Evolutionary conservation across 2,329 filamentous ascomycete species (phyloP).

Genomic region (Microsporum audouinii): DNA sequence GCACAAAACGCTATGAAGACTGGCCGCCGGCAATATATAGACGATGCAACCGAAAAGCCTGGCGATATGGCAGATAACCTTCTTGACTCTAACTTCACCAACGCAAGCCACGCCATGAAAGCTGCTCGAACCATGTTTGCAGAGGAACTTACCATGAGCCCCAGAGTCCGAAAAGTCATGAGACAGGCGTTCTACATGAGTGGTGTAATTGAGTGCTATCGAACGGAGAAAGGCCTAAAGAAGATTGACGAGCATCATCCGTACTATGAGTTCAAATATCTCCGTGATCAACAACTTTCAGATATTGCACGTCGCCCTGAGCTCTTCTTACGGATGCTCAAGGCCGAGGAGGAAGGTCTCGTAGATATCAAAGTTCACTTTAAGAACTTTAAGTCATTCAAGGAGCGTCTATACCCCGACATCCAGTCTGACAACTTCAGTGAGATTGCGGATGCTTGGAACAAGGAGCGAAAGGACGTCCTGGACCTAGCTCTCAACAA

Average conservation of each 20-base stretch:
- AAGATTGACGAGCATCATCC: slow-evolving; percentile 91
- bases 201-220: slow-evolving; percentile 72
- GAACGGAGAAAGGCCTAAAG: slow-evolving; percentile 86
- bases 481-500: slow-evolving; percentile 71
- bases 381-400: slow-evolving; percentile 64
- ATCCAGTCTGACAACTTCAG: slow-evolving; percentile 94
- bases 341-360: slow-evolving; percentile 86
- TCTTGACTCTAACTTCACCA: slow-evolving; percentile 60
- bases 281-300: slow-evolving; percentile 74
- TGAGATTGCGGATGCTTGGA: slow-evolving; percentile 91
- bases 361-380: slow-evolving; percentile 74
- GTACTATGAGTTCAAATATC: slow-evolving; percentile 96
- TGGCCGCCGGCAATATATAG: slow-evolving; percentile 67
- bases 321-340: slow-evolving; percentile 91
- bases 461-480: slow-evolving; percentile 72
- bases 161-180: slow-evolving; percentile 79
- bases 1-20: slow-evolving; percentile 74
- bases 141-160: slow-evolving; percentile 79
- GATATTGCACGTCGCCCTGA: slow-evolving; percentile 77
- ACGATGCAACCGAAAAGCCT: slow-evolving; percentile 69
- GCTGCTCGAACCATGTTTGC: slow-evolving; percentile 80
- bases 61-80: slow-evolving; percentile 78
- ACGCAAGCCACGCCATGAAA: slow-evolving; percentile 60
- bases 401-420: slow-evolving; percentile 62
- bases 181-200: slow-evolving; percentile 71